Evolutionary conservation across 305 asterid genomes (phyloP).

Genomic region (Salvia sclarea): DNA sequence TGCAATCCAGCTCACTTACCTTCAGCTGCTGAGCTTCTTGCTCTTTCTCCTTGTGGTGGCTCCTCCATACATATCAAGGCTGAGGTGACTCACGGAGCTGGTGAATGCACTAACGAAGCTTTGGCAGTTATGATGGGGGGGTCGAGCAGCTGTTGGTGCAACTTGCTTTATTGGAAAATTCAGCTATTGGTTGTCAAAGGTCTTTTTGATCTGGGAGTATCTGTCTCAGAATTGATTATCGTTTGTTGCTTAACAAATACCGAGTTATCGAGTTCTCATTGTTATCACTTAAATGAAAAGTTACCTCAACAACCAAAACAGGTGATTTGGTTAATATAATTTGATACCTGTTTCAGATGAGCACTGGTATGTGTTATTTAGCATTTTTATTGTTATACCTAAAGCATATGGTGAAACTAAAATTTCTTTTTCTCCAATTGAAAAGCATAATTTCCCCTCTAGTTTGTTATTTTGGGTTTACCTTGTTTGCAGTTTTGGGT

Average conservation of each 20-base stretch:
- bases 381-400: background rate
- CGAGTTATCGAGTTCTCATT: background rate
- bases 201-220: constrained; percentile 17
- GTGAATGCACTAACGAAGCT: constrained; percentile 77
- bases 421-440: background rate
- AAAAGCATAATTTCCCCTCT: background rate
- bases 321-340: background rate
- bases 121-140: constrained; percentile 70
- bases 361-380: background rate
- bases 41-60: constrained; percentile 43
- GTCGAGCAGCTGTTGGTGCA: constrained; percentile 56
- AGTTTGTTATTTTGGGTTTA: background rate
- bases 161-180: constrained; percentile 21
- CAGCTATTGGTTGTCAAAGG: constrained; percentile 5
- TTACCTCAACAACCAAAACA: background rate
- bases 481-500: no score
- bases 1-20: constrained; percentile 36
- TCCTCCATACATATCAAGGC: constrained; percentile 78
- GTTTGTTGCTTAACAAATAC: background rate
- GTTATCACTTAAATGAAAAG: background rate
- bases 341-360: background rate
- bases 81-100: constrained; percentile 67
- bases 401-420: background rate
- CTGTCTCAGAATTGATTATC: background rate
- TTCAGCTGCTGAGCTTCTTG: constrained; percentile 43